Conservation (phyloP, 2,329 filamentous ascomycete genomes). For the Amphichorda felina region DNA sequence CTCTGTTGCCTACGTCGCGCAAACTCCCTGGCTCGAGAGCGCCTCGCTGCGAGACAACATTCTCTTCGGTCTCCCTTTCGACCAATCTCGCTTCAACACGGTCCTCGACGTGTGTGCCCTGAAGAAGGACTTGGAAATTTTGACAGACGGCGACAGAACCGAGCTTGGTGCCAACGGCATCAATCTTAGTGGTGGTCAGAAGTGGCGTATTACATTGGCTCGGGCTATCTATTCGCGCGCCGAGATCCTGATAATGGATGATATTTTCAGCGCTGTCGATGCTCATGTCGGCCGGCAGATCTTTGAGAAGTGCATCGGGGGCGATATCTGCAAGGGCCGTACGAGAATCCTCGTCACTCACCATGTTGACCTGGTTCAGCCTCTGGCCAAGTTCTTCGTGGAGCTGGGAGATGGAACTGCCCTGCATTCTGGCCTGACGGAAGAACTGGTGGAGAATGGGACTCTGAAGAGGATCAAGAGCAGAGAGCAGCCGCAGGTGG, state of each 20-base stretch:
- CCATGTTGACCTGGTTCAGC: slow-evolving; percentile 59
- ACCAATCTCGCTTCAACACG: slow-evolving; percentile 56
- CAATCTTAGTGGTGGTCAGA: slow-evolving; percentile 73
- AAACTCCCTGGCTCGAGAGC: slow-evolving; percentile 81
- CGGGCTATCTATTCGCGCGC: slow-evolving; percentile 70
- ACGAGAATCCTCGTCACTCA: slow-evolving; percentile 75
- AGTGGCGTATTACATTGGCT: slow-evolving; percentile 72
- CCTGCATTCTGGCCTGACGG: slow-evolving; percentile 50
- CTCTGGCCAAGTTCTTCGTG: slow-evolving; percentile 62
- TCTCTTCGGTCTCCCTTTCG: slow-evolving; percentile 60
- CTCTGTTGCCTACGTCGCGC: slow-evolving; percentile 63
- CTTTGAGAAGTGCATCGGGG: slow-evolving; percentile 63
- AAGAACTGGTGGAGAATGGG: slow-evolving; percentile 49
- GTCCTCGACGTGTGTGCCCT: slow-evolving; percentile 64
- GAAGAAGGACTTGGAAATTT: slow-evolving; percentile 63
- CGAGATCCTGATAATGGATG: slow-evolving; percentile 66
- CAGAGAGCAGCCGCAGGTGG: slow-evolving; percentile 35
- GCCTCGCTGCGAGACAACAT: slow-evolving; percentile 70
- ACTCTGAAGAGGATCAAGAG: slow-evolving; percentile 44
- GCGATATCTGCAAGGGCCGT: slow-evolving; percentile 54
- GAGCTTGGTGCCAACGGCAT: slow-evolving; percentile 79
- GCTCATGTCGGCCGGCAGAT: slow-evolving; percentile 71
- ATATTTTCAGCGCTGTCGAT: slow-evolving; percentile 76
- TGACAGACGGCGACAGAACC: slow-evolving; percentile 65
- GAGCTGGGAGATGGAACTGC: slow-evolving; percentile 59